These are phyloP conservation scores for Phytophthora syringae DNA, from an alignment of 352 stramenopile species.

Conservation along the genomic window DNA sequence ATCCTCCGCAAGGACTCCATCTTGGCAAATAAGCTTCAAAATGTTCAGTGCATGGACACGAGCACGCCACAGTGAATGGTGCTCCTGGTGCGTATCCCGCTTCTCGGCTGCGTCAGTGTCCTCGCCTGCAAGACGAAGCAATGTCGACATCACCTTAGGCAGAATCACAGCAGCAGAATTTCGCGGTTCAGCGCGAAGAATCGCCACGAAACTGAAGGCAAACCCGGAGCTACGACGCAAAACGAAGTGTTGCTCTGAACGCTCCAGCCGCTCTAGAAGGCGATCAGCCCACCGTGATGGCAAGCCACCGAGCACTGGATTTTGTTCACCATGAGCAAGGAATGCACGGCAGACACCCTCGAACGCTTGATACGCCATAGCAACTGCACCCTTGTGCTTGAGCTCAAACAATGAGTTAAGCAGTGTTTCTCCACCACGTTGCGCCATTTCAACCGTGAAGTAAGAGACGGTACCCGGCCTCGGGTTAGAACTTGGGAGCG, in stretches of 20 bases:
- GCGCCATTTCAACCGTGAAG: constrained; percentile 62
- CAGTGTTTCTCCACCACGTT: constrained; percentile 70
- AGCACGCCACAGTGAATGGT: constrained; percentile 73
- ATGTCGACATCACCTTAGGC: constrained; percentile 70
- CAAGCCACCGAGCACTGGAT: constrained; percentile 54
- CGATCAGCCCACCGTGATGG: constrained; percentile 79
- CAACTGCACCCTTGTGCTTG: constrained; percentile 90
- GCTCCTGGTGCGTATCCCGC: constrained; percentile 40
- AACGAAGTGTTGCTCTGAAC: constrained; percentile 87
- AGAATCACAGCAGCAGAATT: constrained; percentile 82
- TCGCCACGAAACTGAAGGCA: constrained; percentile 88
- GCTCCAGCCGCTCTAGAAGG: constrained; percentile 76
- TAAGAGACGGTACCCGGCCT: constrained; percentile 27
- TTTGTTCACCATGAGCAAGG: constrained; percentile 65
- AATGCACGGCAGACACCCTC: constrained; percentile 88
- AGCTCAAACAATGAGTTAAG: constrained; percentile 87
- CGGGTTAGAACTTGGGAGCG: constrained; percentile 42
- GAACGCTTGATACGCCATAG: constrained; percentile 84
- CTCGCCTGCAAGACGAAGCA: constrained; percentile 68
- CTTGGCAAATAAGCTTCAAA: constrained; percentile 90
- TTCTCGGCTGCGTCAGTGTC: constrained; percentile 59
- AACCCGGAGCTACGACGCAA: constrained; percentile 89
- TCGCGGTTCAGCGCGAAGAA: constrained; percentile 86
- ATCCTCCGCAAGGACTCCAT: constrained; percentile 87
- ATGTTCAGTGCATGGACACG: constrained; percentile 91